Base-by-base conservation (phyloP, 768 basidiomycete species). In the Tulasnella sp. region DNA sequence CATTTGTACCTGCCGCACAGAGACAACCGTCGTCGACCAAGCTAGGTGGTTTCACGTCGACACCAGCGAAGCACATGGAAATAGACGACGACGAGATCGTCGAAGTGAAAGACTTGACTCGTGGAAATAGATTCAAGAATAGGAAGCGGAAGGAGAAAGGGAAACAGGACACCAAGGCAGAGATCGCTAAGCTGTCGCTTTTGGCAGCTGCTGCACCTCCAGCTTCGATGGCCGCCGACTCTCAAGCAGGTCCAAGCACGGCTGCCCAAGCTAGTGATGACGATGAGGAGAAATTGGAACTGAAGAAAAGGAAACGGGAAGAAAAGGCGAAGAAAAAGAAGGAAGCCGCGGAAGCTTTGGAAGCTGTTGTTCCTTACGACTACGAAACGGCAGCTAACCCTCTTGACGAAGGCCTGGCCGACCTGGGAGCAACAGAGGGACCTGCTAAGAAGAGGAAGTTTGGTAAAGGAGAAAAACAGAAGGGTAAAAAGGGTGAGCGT, bases 1-100 rank as follows among this genome's bases (percentile, higher is more conserved):
- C 93, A 0, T 95, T 89, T 75, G 83, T 95, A 9, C 92, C 92
- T 63, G 84, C 87, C 1, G 79, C 86, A 0, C 84, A 88, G 76
- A 86, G 93, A 26, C 77, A 77, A 66, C 71, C 77, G 22, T 79
- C 77, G 42, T 73, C 76, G 34, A 44, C 37, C 39, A 64, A 52
- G 19, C 34, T 37, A 32, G 44, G 39, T 3, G 34, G 42, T 12
- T 72, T 44, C 40, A 74, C 72, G 69, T 73, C 70, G 32, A 69
- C 75, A 35, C 70, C 47, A 19, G 66, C 59, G 14, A 37, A 52
- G 19, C 22, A 34, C 40, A 37, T 36, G 17, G 72, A 67, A 1
- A 40, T 77, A 39, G 78, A 77, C 34, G 78, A 77, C 22, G 91
- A 91, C 77, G 82, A 86, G 1, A 88, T 94, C 68, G 86, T 92